Percentiles rank a stretch among this genome's conserved stretches.
These are phyloP conservation scores for Trametes coccinea DNA, from an alignment of 768 basidiomycete species.

Conservation along the genomic window DNA sequence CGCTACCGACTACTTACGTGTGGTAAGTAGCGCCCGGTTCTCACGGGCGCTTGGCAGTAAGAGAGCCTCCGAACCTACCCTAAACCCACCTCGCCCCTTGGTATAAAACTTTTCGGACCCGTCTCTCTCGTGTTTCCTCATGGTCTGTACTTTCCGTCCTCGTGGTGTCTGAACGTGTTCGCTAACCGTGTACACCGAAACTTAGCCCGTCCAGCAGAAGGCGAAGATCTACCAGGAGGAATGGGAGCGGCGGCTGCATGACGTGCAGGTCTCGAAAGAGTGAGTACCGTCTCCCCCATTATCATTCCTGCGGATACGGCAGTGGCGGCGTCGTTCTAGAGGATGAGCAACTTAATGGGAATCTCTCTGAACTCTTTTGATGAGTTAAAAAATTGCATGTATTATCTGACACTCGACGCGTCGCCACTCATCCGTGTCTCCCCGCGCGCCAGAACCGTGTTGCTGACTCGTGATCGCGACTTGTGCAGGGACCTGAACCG, in stretches of 20 bases:
- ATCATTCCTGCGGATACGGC: not conserved
- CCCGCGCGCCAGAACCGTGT: conserved; percentile 25
- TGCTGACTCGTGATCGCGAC: conserved; percentile 10
- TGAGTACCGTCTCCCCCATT: conserved; percentile 51
- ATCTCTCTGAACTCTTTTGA: conserved; percentile 93
- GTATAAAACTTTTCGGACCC: conserved; percentile 35
- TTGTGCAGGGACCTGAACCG: conserved; percentile 82
- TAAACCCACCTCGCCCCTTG: conserved; percentile 33
- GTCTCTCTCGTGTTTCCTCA: conserved; percentile 25
- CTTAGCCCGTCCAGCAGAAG: conserved; percentile 48
- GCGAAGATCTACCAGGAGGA: conserved; percentile 71
- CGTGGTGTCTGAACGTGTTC: not conserved
- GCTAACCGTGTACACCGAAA: conserved; percentile 5
- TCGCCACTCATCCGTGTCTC: conserved; percentile 20
- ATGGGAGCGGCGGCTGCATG: conserved; percentile 83
- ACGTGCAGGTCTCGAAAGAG: conserved; percentile 85
- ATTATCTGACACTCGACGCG: conserved; percentile 71
- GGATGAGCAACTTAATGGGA: conserved; percentile 88
- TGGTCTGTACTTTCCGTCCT: conserved; percentile 26
- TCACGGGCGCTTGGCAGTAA: not conserved
- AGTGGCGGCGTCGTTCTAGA: conserved; percentile 30
- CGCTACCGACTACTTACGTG: no score
- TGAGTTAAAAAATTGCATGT: conserved; percentile 72
- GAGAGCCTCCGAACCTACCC: conserved; percentile 36
- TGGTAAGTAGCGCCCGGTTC: no score